Conservation (phyloP, 2,329 filamentous ascomycete species). For the Aspergillus hiratsukae region DNA sequence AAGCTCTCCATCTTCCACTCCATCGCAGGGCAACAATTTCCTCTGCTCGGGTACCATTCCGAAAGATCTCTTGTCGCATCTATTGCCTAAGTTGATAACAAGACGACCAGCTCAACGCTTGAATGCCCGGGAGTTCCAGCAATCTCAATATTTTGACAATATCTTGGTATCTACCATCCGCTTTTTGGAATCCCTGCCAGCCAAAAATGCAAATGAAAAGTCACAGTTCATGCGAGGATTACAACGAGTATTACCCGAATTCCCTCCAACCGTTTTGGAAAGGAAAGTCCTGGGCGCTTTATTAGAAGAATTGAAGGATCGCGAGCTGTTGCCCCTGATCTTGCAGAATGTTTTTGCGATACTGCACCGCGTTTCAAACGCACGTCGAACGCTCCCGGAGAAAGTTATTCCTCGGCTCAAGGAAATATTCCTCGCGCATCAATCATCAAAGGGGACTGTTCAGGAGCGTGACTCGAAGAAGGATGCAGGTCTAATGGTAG, state of each 20-base stretch:
- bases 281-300: conserved; percentile 88
- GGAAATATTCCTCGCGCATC: conserved; percentile 65
- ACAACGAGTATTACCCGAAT: conserved; percentile 80
- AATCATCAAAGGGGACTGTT: conserved; percentile 42
- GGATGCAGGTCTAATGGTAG: conserved; percentile 86
- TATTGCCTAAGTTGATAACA: conserved; percentile 82
- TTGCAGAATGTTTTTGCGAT: conserved; percentile 92
- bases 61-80: conserved; percentile 67
- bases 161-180: conserved; percentile 93
- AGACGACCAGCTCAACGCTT: conserved; percentile 81
- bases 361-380: conserved; percentile 69
- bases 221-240: conserved; percentile 85
- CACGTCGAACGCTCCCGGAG: conserved; percentile 74
- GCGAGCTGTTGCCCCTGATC: conserved; percentile 76
- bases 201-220: conserved; percentile 89
- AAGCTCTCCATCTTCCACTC: conserved; percentile 70
- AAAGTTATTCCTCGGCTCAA: conserved; percentile 80
- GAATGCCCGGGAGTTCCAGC: conserved; percentile 85
- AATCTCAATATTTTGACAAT: conserved; percentile 95
- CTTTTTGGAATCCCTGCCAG: conserved; percentile 84
- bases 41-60: conserved; percentile 75
- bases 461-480: conserved; percentile 73
- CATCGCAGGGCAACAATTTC: conserved; percentile 77
- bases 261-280: conserved; percentile 88
- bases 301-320: conserved; percentile 90